Conservation (phyloP, 371 early-diverging fungal genomes). For the Vairimorpha apis region DNA sequence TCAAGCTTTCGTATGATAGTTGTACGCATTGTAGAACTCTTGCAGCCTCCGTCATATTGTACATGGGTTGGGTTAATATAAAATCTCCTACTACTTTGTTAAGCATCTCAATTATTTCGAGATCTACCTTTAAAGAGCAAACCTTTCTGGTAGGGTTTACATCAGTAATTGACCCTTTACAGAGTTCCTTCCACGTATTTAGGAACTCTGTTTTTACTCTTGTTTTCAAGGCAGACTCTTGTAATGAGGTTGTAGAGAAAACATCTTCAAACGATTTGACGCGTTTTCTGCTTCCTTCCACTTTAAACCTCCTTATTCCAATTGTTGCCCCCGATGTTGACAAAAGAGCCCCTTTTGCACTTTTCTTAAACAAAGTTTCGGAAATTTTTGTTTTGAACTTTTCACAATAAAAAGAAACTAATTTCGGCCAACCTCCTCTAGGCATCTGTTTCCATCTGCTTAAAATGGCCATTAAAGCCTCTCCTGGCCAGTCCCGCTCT, state of each 20-base stretch:
- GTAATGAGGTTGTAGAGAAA: neutral
- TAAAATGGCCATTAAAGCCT: neutral
- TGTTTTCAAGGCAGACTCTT: neutral
- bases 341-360: neutral
- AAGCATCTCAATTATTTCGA: neutral
- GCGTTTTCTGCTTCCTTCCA: neutral
- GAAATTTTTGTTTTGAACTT: neutral
- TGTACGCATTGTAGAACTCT: neutral
- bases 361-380: neutral
- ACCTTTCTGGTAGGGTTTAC: neutral
- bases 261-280: neutral
- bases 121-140: neutral
- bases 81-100: neutral
- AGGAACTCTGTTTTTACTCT: neutral
- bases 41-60: neutral
- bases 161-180: neutral
- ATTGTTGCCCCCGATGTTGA: neutral
- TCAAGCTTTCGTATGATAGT: neutral
- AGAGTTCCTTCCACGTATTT: neutral
- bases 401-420: neutral
- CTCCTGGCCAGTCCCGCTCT: neutral
- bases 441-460: conserved; percentile 14
- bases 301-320: neutral
- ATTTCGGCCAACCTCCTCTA: conserved; percentile 1
- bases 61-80: neutral